Evolutionary conservation across 257 asterid species (phyloP).

Genomic region (Penstemon newberryi): DNA sequence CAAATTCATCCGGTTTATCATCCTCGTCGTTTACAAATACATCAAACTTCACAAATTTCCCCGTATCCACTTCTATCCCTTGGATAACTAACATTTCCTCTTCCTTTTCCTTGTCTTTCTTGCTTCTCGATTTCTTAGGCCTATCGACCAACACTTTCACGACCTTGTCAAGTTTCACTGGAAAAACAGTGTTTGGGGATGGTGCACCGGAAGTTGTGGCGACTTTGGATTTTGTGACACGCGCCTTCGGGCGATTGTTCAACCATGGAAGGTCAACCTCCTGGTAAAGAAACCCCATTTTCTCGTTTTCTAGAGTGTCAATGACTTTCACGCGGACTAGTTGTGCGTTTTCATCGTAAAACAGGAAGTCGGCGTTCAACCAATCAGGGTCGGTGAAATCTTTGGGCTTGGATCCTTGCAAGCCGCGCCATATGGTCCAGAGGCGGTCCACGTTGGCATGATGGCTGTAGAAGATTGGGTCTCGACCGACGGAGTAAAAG

Average conservation of each 20-base stretch:
- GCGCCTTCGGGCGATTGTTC: constrained; percentile 34
- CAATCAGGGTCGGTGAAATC: constrained; percentile 38
- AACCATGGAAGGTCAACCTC: constrained; percentile 46
- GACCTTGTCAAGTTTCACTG: constrained; percentile 40
- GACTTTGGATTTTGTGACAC: constrained; percentile 28
- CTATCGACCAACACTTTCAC: constrained; percentile 43
- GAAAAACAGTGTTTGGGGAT: constrained; percentile 27
- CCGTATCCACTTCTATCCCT: constrained; percentile 38
- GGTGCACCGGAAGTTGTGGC: constrained; percentile 25
- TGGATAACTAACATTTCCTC: constrained; percentile 45
- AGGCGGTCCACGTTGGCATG: constrained; percentile 49
- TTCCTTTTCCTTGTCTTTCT: constrained; percentile 32
- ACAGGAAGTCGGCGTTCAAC: constrained; percentile 36
- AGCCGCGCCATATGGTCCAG: constrained; percentile 45
- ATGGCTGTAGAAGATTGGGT: constrained; percentile 40
- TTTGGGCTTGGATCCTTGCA: constrained; percentile 32
- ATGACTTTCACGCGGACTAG: constrained; percentile 36
- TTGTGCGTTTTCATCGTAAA: constrained; percentile 47
- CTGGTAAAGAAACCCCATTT: constrained; percentile 42
- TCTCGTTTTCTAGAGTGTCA: constrained; percentile 37
- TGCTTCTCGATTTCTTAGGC: constrained; percentile 42
- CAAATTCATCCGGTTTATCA: constrained; percentile 33
- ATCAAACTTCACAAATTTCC: constrained; percentile 41
- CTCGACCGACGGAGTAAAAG: constrained; percentile 44
- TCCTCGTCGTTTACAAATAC: constrained; percentile 52